A percentile compares a stretch with the other conserved stretches of the same genome.
phyloP scores from a whole-genome alignment of 306 rosid species.

The Heteromeles arbutifolia region DNA sequence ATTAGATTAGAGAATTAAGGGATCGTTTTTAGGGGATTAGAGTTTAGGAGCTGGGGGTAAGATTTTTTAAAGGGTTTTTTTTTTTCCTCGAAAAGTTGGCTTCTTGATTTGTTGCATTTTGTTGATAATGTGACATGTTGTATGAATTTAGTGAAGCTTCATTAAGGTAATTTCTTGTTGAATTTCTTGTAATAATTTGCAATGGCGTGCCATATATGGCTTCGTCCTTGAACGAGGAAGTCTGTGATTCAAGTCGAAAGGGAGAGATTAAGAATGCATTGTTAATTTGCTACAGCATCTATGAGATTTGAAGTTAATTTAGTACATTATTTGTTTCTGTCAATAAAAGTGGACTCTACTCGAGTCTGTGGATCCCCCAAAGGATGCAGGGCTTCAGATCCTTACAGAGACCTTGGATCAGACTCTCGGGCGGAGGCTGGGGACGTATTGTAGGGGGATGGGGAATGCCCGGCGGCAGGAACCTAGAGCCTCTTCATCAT shows the following conservation, averaged over 20 bases:
- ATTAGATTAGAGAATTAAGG: too few relatives aligned
- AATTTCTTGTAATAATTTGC: neutral
- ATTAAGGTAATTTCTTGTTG: neutral
- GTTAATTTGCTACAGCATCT: neutral
- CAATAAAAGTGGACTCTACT: neutral
- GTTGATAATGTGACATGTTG: too few relatives aligned
- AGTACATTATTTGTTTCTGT: neutral
- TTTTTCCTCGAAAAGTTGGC: neutral
- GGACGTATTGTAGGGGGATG: too few relatives aligned
- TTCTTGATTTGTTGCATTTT: neutral
- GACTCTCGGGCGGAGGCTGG: accelerated
- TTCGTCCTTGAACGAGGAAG: neutral
- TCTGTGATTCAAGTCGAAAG: neutral
- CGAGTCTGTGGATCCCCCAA: too few relatives aligned
- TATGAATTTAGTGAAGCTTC: neutral
- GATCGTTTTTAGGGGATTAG: too few relatives aligned
- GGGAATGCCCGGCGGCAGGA: too few relatives aligned
- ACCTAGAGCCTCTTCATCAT: too few relatives aligned
- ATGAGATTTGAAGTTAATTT: neutral
- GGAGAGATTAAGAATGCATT: neutral
- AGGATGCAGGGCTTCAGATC: too few relatives aligned
- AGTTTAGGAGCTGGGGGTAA: neutral
- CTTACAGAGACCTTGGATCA: too few relatives aligned
- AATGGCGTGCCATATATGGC: neutral
- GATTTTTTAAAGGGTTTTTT: neutral